Base-by-base conservation (phyloP, 805 yeast species). In the Ogataea populi-albae region DNA sequence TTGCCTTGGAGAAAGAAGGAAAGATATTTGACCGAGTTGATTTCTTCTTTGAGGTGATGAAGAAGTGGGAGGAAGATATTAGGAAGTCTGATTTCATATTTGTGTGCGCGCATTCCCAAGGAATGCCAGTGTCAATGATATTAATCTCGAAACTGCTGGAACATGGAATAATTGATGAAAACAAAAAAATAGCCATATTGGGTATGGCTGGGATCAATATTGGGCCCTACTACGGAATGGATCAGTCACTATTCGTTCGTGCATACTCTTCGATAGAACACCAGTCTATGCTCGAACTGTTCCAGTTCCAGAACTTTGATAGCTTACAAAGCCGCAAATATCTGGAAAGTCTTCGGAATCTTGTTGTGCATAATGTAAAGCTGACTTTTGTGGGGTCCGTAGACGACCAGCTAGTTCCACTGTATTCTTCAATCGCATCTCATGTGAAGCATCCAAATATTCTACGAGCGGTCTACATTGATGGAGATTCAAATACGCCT, bases 151-250 rank as follows among this genome's bases (percentile, higher is more conserved):
- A 73, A 46, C 67, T 91, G 26, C 72, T 91, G 9, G 82, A 77
- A 45, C 69, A 74, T 23, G 93, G 78, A 0, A 45, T 61, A 6
- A 66, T 76, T 8, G 54, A 68, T 12, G 54, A 58, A 17, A 51
- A 61, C 28, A 71, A 75, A 41, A 57, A 73, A 16, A 70, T 89
- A 10, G 86, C 93, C 0, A 65, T 91, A 14, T 62, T 91, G 32
- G 91, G 91, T 3, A 91, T 91, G 98, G 98, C 98, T 0, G 98
- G 98, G 1, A 77, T 89, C 17, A 86, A 88, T 50, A 78, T 86
- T 55, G 98, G 98, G 0, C 98, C 98, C 2, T 85, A 86, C 54
- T 86, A 79, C 47, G 97, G 97, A 0, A 76, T 78, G 49, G 98
- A 93, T 55, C 88, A 86, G 57, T 78, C 80, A 7, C 64, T 88